Base-by-base conservation (phyloP, 2,329 filamentous ascomycete species). In the Aspergillus sp. region DNA sequence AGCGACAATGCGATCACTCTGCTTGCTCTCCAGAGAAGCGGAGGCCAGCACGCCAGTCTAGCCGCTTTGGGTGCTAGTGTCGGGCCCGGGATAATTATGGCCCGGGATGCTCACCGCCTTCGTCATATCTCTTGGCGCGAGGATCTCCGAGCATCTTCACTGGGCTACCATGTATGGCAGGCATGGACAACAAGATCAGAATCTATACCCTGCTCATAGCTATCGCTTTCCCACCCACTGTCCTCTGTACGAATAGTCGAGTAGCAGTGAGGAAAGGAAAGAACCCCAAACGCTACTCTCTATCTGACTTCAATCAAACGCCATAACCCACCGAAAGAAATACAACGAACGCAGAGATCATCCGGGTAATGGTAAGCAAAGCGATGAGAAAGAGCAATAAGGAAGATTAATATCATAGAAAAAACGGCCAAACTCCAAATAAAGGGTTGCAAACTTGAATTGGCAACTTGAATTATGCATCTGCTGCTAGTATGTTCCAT, bases 381-480 rank as follows among this genome's bases (percentile, higher is more conserved):
- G 29, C 20, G 17, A 34, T 29, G 17, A 33, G 14, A 26, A 30
- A 26, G 26, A 26, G 37, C 28, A 32, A 34, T 36, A 40, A 34
- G 14, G 31, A 28, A 35, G 34, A 39, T 39, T 34, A 33, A 37
- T 15, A 36, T 29, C 36, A 34, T 33, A 20, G 7, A 35, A 24
- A 25, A 29, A 27, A 37, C 24, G 20, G 29, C 34, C 36, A 41
- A 43, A 45, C 42, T 47, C 41, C 42, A 47, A 39, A 30, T 34
- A 29, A 29, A 36, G 32, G 27, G 30, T 29, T 35, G 28, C 29
- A 30, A 43, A 41, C 33, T 37, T 40, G 42, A 47, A 44, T 38
- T 45, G 45, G 42, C 36, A 40, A 41, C 35, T 49, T 42, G 31
- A 40, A 41, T 43, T 45, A 36, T 42, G 43, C 41, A n/a, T 25